Evolutionary conservation across 345 rosid species (phyloP).

Genomic region (Reutealis trisperma): DNA sequence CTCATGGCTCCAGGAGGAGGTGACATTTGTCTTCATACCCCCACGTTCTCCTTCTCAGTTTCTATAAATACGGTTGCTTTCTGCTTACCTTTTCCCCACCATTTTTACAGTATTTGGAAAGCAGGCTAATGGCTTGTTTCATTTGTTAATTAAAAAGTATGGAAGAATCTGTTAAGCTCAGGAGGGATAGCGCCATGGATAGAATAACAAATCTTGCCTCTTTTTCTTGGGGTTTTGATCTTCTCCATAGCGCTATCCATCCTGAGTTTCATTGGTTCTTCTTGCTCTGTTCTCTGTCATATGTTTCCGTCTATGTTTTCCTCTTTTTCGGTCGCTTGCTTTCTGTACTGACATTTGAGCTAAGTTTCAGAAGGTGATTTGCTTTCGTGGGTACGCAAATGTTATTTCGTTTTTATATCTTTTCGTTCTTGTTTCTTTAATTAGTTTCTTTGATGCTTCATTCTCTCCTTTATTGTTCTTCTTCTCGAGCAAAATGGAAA

Average conservation of each 20-base stretch:
- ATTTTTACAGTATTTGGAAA: neutral
- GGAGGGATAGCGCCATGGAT: conserved; percentile 81
- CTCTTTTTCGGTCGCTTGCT: neutral
- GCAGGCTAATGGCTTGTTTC: neutral
- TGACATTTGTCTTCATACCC: conserved; percentile 32
- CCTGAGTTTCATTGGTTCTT: conserved; percentile 75
- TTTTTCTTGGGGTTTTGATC: neutral
- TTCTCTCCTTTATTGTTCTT: neutral
- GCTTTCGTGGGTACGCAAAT: neutral
- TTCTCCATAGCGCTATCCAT: conserved; percentile 61
- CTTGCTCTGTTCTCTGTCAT: conserved; percentile 29
- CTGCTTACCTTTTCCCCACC: neutral
- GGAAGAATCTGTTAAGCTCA: conserved; percentile 75
- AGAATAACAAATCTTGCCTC: neutral
- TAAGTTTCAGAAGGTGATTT: neutral
- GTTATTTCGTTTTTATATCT: neutral
- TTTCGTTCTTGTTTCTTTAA: neutral
- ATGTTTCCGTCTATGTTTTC: too few species aligned
- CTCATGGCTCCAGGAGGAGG: conserved; percentile 25
- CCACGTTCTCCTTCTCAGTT: conserved; percentile 20
- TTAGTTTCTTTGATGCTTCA: neutral
- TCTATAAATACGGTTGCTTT: conserved; percentile 37
- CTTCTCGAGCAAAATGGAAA: neutral
- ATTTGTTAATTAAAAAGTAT: conserved; percentile 18
- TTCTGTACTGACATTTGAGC: neutral